These are phyloP conservation scores for Exobasidium rhododendri DNA, from an alignment of 1,284 basidiomycete genomes.

Conservation along the genomic window DNA sequence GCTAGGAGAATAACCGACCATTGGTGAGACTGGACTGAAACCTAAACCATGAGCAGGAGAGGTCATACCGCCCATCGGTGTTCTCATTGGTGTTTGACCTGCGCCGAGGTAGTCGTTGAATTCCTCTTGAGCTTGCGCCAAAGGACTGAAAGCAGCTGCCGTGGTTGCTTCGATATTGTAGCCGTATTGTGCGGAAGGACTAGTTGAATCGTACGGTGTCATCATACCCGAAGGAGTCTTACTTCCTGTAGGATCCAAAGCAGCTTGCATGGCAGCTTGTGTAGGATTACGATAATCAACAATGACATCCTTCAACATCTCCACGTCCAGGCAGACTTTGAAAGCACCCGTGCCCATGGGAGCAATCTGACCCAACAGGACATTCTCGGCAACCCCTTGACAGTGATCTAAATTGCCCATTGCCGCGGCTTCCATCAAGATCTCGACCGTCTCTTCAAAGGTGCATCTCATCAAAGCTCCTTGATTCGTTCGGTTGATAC, in stretches of 20 bases:
- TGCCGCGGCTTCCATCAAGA: constrained; percentile 96
- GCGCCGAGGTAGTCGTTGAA: constrained; percentile 66
- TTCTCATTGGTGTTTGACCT: constrained; percentile 71
- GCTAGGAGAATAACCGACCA: constrained; percentile 44
- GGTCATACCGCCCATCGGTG: constrained; percentile 40
- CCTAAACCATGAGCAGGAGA: constrained; percentile 35
- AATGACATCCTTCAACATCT: constrained; percentile 98
- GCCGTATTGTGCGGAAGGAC: constrained; percentile 61
- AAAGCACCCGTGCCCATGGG: constrained; percentile 70
- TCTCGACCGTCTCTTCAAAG: constrained; percentile 99
- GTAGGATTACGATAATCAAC: constrained; percentile 86
- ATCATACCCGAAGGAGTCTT: constrained; percentile 51
- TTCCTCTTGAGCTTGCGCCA: constrained; percentile 76
- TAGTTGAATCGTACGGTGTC: constrained; percentile 65
- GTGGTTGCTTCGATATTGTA: constrained; percentile 64
- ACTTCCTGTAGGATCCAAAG: constrained; percentile 39
- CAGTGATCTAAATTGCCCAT: constrained; percentile 98
- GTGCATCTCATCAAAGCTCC: constrained; percentile 92
- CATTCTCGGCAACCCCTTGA: constrained; percentile 95
- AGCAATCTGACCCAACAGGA: constrained; percentile 97
- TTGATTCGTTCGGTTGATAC: constrained; percentile 82
- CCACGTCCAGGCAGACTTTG: constrained; percentile 91
- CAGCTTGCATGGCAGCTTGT: constrained; percentile 23
- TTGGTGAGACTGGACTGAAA: constrained; percentile 24
- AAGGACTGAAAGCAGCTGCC: constrained; percentile 86